A percentile compares a stretch with the other conserved stretches of the same genome.
phyloP scores from a whole-genome alignment of 2,329 filamentous ascomycete species.

The Fusarium poae region DNA sequence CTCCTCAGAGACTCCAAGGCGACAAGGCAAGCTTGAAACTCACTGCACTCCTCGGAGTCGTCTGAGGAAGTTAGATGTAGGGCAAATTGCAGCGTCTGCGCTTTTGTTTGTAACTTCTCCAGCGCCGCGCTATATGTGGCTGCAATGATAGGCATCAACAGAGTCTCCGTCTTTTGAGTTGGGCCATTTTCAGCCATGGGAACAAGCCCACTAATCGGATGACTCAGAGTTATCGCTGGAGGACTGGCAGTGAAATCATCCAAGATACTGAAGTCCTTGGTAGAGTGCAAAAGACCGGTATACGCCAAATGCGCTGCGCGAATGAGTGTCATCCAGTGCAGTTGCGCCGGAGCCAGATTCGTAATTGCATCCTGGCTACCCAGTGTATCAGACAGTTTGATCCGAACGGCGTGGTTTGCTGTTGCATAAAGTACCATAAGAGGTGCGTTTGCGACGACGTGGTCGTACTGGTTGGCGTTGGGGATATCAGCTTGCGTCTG shows the following conservation, averaged over 20 bases:
- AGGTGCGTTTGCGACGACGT: conserved; percentile 50
- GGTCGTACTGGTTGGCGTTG: conserved; percentile 48
- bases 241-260: not conserved
- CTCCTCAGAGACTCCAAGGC: conserved; percentile 20
- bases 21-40: conserved; percentile 24
- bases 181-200: conserved; percentile 29
- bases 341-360: not conserved
- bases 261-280: not conserved
- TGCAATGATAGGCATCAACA: conserved; percentile 36
- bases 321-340: conserved; percentile 43
- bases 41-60: not conserved
- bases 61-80: not conserved
- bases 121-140: conserved; percentile 22
- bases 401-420: conserved; percentile 55
- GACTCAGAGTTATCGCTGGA: not conserved
- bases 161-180: not conserved
- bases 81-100: conserved; percentile 12
- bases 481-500: conserved; percentile 54
- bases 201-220: not conserved
- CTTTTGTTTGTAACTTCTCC: conserved; percentile 2
- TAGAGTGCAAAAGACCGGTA: conserved; percentile 16
- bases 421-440: conserved; percentile 59
- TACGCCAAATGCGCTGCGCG: conserved; percentile 41
- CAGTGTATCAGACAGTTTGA: conserved; percentile 51
- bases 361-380: not conserved